Evolutionary conservation across 2,329 filamentous ascomycete species (phyloP).

Genomic region (Periconia sp.): DNA sequence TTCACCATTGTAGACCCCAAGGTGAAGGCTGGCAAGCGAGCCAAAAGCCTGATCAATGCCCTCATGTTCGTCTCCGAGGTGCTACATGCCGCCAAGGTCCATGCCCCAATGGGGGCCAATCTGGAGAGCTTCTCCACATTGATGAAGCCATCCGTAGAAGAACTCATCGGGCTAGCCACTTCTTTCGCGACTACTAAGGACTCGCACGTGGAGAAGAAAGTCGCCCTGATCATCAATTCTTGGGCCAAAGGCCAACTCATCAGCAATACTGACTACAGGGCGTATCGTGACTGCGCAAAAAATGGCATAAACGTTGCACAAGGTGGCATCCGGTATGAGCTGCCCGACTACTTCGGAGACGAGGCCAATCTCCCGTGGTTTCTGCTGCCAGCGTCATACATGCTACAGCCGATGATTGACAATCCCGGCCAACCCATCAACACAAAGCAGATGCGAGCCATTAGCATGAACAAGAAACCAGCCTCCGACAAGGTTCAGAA

Average conservation of each 20-base stretch:
- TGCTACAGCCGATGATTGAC: conserved; percentile 76
- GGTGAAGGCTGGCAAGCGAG: conserved; percentile 26
- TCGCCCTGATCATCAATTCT: conserved; percentile 60
- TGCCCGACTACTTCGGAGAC: conserved; percentile 80
- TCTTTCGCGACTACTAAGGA: conserved; percentile 57
- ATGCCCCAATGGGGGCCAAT: neutral
- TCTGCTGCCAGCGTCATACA: conserved; percentile 79
- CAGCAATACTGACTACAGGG: conserved; percentile 53
- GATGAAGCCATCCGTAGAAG: conserved; percentile 61
- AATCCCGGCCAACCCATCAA: conserved; percentile 76
- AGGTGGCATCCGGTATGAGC: conserved; percentile 55
- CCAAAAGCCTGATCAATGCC: conserved; percentile 71
- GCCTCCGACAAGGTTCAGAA: conserved; percentile 69
- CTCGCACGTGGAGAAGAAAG: conserved; percentile 66
- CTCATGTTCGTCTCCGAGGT: conserved; percentile 80
- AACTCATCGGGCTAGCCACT: conserved; percentile 62
- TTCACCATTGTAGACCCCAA: conserved; percentile 49
- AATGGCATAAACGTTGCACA: conserved; percentile 42
- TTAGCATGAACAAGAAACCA: conserved; percentile 66
- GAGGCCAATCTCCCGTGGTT: conserved; percentile 68
- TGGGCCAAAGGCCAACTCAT: conserved; percentile 73
- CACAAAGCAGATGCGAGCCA: conserved; percentile 63
- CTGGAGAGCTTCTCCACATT: conserved; percentile 12
- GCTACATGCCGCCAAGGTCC: conserved; percentile 54
- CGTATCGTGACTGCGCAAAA: conserved; percentile 62